A percentile compares a stretch with the other conserved stretches of the same genome.
Evolutionary conservation across 2,329 filamentous ascomycete genomes (phyloP).

Genomic region (Blumeriella jaapii): DNA sequence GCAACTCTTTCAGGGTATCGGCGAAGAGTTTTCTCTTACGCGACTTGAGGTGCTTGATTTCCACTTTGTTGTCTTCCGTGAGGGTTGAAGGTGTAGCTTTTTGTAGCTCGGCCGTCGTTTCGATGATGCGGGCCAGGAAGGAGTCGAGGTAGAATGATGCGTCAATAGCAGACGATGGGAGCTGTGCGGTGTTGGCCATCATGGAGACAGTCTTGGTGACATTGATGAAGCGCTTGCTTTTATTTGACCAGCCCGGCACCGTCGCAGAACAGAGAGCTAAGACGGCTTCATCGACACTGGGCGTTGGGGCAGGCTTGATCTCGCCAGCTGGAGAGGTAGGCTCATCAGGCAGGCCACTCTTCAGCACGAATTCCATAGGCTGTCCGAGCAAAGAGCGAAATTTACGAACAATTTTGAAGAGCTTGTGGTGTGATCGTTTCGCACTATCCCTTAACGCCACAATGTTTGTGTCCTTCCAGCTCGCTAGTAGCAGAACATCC

Average conservation of each 20-base stretch:
- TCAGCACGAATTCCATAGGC: conserved; percentile 55
- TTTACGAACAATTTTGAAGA: conserved; percentile 85
- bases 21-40: conserved; percentile 84
- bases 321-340: background rate
- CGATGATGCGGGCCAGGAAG: conserved; percentile 58
- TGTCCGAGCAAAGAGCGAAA: conserved; percentile 72
- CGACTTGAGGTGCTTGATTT: conserved; percentile 79
- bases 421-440: conserved; percentile 77
- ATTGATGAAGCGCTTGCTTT: conserved; percentile 59
- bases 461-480: conserved; percentile 98
- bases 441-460: conserved; percentile 80
- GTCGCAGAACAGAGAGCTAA: conserved; percentile 17
- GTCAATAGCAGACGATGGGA: conserved; percentile 41
- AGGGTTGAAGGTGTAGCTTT: conserved; percentile 73
- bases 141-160: conserved; percentile 48
- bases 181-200: conserved; percentile 54
- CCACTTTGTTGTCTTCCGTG: conserved; percentile 75
- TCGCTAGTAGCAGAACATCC: conserved; percentile 83
- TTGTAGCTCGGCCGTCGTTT: conserved; percentile 60
- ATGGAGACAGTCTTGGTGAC: conserved; percentile 56
- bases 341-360: conserved; percentile 44
- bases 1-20: conserved; percentile 71
- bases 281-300: conserved; percentile 21
- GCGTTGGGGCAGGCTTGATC: conserved; percentile 1
- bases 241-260: conserved; percentile 31